Evolutionary conservation across 805 yeast genomes (phyloP), one percentile per base, ranked within the genome.

Genomic region (Starmerella vaccinii): DNA sequence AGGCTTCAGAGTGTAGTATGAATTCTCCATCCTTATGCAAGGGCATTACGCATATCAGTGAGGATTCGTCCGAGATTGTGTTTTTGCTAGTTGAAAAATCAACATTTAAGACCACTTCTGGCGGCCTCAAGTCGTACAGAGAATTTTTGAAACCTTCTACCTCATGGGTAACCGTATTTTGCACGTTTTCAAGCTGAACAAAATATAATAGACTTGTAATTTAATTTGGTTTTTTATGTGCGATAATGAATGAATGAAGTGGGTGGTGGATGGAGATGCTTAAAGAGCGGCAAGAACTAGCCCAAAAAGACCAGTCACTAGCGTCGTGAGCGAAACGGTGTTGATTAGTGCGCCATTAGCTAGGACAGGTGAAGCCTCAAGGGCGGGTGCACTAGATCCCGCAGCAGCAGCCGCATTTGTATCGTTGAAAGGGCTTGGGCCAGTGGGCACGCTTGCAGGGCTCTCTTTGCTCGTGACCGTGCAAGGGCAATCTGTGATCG

Each of bases 21-120:
- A 57, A 56, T 59, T 72, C 75, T 68, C 69, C 74, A 85, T 89
- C 97, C 82, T 90, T 90, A 87, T 90, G 97, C 98, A 84, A 83
- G 98, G 97, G 97, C 95, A 90, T 88, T 90, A 92, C 97, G 95
- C 95, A 95, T 87, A 88, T 90, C 97, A 89, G 95, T 90, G 98
- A 90, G 97, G 98, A 92, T 88, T 89, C 95, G 96, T 92, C 98
- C 97, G 98, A 90, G 98, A 88, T 89, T 95, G 95, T 90, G 97
- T 92, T 86, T 90, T 90, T 90, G 98, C 98, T 90, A 95, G 97
- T 90, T 92, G 97, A 92, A 90, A 92, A 86, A 89, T 86, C 80
- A 81, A 82, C 84, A 92, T 89, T 78, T 30, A 43, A 21, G 90
- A 89, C 95, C 75, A 76, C 77, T 76, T 69, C 72, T 68, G 56